Conservation (phyloP, 805 yeast genomes). For the Hanseniaspora meyeri region DNA sequence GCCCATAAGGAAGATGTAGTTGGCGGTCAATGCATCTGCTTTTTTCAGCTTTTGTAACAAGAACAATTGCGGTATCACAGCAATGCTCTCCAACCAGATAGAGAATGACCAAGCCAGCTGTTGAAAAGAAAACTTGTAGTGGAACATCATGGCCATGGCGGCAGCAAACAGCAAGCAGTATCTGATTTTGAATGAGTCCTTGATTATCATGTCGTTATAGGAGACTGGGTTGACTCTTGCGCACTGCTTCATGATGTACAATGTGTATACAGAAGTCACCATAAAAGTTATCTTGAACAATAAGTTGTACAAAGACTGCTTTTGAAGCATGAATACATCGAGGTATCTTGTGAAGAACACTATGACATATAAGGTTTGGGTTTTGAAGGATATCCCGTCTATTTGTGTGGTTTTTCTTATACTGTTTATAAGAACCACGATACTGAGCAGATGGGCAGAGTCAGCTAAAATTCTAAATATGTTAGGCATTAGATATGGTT, state of each 20-base stretch:
- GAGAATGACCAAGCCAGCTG: conserved; percentile 81
- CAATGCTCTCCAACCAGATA: conserved; percentile 84
- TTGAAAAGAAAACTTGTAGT: conserved; percentile 45
- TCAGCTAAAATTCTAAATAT: conserved; percentile 50
- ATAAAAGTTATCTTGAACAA: conserved; percentile 75
- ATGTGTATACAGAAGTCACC: conserved; percentile 58
- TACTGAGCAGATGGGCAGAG: conserved; percentile 68
- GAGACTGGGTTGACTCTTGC: conserved; percentile 39
- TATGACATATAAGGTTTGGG: conserved; percentile 65
- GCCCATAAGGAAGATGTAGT: conserved; percentile 90
- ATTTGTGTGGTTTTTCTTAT: conserved; percentile 54
- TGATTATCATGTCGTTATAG: conserved; percentile 42
- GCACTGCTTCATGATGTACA: conserved; percentile 48
- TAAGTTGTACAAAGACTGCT: conserved; percentile 59
- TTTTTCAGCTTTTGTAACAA: conserved; percentile 82
- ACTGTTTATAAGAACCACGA: conserved; percentile 59
- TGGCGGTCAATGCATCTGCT: conserved; percentile 76
- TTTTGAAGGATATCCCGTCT: conserved; percentile 77
- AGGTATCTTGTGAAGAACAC: conserved; percentile 67
- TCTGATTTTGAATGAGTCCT: conserved; percentile 62
- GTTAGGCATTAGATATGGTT: conserved; percentile 25
- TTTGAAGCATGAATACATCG: conserved; percentile 39
- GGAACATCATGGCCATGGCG: conserved; percentile 49
- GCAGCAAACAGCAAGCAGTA: conserved; percentile 56
- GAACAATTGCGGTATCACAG: conserved; percentile 85